A percentile compares a stretch with the other conserved stretches of the same genome.
phyloP scores from a whole-genome alignment of 495 filamentous ascomycete species.

The Chaetomium cochliodes region DNA sequence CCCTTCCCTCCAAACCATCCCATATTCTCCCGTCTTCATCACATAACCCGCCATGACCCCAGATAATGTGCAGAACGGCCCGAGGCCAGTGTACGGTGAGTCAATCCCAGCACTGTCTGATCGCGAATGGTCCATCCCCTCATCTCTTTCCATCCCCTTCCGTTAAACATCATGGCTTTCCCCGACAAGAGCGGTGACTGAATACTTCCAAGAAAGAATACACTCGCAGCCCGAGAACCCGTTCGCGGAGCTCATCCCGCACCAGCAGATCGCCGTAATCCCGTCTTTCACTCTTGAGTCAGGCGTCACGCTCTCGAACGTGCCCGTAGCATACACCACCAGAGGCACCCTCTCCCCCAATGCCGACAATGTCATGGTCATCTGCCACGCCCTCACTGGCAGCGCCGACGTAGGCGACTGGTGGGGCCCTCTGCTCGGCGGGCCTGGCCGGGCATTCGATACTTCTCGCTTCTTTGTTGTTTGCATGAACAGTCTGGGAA shows the following conservation, averaged over 20 bases:
- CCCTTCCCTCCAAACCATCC: background rate
- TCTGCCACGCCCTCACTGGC: conserved; percentile 94
- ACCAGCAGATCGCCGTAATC: conserved; percentile 80
- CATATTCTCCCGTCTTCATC: background rate
- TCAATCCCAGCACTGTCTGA: conserved; percentile 16
- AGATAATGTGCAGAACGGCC: conserved; percentile 20
- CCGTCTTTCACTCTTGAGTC: conserved; percentile 93
- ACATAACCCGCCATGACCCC: conserved; percentile 20
- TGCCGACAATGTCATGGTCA: conserved; percentile 89
- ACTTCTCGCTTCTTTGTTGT: conserved; percentile 88
- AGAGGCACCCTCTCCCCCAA: conserved; percentile 71
- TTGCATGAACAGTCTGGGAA: conserved; percentile 94
- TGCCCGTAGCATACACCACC: conserved; percentile 90
- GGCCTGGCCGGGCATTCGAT: conserved; percentile 88
- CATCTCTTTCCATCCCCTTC: background rate
- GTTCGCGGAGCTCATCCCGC: conserved; percentile 78
- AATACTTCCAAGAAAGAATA: conserved; percentile 61
- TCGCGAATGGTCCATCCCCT: background rate
- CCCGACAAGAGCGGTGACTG: conserved; percentile 44
- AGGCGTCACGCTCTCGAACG: conserved; percentile 80
- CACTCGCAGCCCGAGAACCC: conserved; percentile 83
- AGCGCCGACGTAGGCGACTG: conserved; percentile 96
- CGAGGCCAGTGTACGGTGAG: conserved; percentile 44
- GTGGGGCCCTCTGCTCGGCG: conserved; percentile 95
- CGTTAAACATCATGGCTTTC: background rate